Evolutionary conservation across 805 yeast genomes (phyloP), one percentile per base, ranked within the genome.

Genomic region (Zygosaccharomyces gambellarensis): DNA sequence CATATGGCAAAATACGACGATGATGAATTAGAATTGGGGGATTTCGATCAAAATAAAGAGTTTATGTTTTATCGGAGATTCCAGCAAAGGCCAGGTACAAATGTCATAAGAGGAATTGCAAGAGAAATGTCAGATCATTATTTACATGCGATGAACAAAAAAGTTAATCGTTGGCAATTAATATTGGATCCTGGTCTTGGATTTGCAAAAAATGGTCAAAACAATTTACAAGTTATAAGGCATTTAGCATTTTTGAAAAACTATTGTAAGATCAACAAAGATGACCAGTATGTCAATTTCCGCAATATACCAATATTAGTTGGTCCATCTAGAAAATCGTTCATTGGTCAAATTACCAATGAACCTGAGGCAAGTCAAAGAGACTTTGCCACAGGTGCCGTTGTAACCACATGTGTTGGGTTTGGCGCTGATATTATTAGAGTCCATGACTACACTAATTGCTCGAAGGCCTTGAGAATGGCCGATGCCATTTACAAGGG

Each of bases 121-220:
- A 67, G 79, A 42, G 99, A 94, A 64, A 68, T 92, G 45, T 71
- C 81, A 7, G 55, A 57, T 2, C 78, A 80, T 48, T 74, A 89
- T 27, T 56, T 65, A 0, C 73, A 70, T 47, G 95, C 96, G 10
- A 68, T 78, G 39, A 59, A 57, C 0, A 70, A 65, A 0, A 96
- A 96, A 4, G 80, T 92, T 1, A 73, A 76, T 50, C 81, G 92
- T 66, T 94, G 97, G 96, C 98, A 94, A 68, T 71, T 94, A 3
- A 81, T 94, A 14, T 61, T 90, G 3, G 99, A 94, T 64, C 99
- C 99, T 0, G 99, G 99, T 2, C 69, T 94, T 38, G 99, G 99
- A 1, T 94, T 94, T 68, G 97, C 98, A n/a, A 94, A 94, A 65
- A 77, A 75, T 46, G 58, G 76, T n/a, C 56, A 63, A 6, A 96